Percentiles rank a stretch among this genome's conserved stretches.
Conservation (phyloP, 2,329 filamentous ascomycete species). For the Alternaria rosae region DNA sequence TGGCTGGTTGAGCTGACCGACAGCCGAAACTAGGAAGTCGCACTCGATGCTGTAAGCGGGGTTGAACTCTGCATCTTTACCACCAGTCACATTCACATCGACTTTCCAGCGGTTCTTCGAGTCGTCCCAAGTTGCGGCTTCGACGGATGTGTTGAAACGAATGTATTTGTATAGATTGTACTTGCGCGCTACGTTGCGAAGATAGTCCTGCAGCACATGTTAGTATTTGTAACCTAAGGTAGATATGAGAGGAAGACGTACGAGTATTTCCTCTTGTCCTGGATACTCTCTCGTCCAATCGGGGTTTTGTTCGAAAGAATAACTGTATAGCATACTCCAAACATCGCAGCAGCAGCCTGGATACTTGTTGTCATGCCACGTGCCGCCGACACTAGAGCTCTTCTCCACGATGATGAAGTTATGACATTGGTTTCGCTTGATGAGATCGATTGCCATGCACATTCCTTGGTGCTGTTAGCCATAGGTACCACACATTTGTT, state of each 20-base stretch:
- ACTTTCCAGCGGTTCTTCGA: slow-evolving; percentile 59
- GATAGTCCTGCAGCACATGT: slow-evolving; percentile 53
- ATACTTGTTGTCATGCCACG: slow-evolving; percentile 65
- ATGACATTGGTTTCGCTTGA: slow-evolving; percentile 59
- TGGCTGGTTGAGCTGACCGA: slow-evolving; percentile 66
- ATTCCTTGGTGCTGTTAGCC: slow-evolving; percentile 49
- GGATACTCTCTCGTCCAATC: slow-evolving; percentile 66
- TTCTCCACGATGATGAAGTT: slow-evolving; percentile 67
- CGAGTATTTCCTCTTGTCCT: slow-evolving; percentile 66
- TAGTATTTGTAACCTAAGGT: neutral
- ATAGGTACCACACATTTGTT: neutral
- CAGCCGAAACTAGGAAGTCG: slow-evolving; percentile 65
- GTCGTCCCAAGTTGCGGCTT: slow-evolving; percentile 64
- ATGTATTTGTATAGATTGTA: slow-evolving; percentile 64
- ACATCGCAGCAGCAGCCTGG: slow-evolving; percentile 65
- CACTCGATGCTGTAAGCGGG: slow-evolving; percentile 61
- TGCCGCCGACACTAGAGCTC: slow-evolving; percentile 61
- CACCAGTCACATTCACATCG: slow-evolving; percentile 56
- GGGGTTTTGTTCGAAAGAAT: slow-evolving; percentile 67
- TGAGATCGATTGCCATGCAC: slow-evolving; percentile 65
- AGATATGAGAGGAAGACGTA: slow-evolving; percentile 27
- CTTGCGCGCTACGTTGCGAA: slow-evolving; percentile 61
- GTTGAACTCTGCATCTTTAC: slow-evolving; percentile 64
- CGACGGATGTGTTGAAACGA: slow-evolving; percentile 64
- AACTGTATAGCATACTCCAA: slow-evolving; percentile 64